phyloP scores from a whole-genome alignment of 345 rosid genomes.

The Boechera divaricarpa region DNA sequence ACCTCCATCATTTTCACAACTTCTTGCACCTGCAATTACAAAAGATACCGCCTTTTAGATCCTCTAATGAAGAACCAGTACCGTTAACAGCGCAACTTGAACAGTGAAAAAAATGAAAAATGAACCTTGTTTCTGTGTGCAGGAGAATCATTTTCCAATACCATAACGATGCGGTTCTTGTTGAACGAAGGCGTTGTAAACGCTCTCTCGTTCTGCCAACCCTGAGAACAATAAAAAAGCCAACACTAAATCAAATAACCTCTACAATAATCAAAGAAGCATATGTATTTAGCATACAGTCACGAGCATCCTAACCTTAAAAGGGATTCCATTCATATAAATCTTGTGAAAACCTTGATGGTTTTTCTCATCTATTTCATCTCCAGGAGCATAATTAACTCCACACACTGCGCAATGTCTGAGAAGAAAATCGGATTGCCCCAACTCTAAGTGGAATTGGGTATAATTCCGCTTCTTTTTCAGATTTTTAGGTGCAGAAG shows the following conservation, averaged over 20 bases:
- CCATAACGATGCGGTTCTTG: constrained; percentile 60
- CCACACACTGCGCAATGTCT: constrained; percentile 65
- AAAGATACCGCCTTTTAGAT: not conserved
- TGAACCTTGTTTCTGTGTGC: constrained; percentile 72
- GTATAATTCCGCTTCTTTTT: constrained; percentile 81
- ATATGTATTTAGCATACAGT: not conserved
- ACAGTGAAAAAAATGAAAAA: not conserved
- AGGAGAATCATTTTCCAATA: constrained; percentile 58
- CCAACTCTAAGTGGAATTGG: constrained; percentile 79
- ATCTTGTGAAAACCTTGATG: constrained; percentile 69
- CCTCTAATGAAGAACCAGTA: constrained; percentile 22
- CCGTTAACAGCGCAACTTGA: not conserved
- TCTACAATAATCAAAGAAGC: constrained; percentile 6
- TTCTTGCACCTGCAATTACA: constrained; percentile 63
- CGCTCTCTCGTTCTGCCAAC: constrained; percentile 69
- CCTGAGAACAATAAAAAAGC: constrained; percentile 50
- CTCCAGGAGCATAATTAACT: constrained; percentile 70
- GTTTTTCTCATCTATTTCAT: constrained; percentile 73
- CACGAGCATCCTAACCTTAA: constrained; percentile 53
- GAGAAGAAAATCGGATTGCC: constrained; percentile 88
- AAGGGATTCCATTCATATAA: constrained; percentile 69
- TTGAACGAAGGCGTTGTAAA: constrained; percentile 44
- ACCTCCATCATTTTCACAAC: constrained; percentile 80
- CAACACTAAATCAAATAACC: not conserved
- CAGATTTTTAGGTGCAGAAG: constrained; percentile 42